These are phyloP conservation scores for Xylariaceae sp. DNA, from an alignment of 2,329 filamentous ascomycete species.

Conservation along the genomic window DNA sequence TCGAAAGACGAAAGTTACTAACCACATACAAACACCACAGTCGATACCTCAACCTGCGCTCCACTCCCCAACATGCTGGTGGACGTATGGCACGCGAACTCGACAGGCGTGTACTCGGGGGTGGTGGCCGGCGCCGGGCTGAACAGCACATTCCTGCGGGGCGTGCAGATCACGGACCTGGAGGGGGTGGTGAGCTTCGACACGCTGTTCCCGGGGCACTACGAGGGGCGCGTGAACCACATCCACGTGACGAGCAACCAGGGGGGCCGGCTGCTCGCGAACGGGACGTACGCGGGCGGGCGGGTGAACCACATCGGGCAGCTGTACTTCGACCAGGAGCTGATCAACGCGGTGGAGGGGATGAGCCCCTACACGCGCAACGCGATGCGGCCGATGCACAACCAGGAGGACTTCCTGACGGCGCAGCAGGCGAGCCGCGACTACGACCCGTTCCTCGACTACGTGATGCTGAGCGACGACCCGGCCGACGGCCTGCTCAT, in stretches of 20 bases:
- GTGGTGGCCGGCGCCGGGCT: conserved; percentile 43
- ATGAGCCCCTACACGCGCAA: conserved; percentile 53
- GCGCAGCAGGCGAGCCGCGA: conserved; percentile 44
- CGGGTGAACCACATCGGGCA: conserved; percentile 63
- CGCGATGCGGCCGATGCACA: conserved; percentile 50
- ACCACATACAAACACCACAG: conserved; percentile 2
- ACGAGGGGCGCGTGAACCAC: conserved; percentile 48
- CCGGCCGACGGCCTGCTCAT: conserved; percentile 55
- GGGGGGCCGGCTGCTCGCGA: conserved; percentile 46
- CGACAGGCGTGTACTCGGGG: conserved; percentile 50
- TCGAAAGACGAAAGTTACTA: background rate
- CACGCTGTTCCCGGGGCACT: conserved; percentile 53
- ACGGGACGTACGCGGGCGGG: conserved; percentile 56
- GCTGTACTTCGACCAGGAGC: conserved; percentile 64
- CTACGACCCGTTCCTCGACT: conserved; percentile 58
- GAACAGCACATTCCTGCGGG: conserved; percentile 51
- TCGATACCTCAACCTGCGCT: conserved; percentile 43
- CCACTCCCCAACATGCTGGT: conserved; percentile 41
- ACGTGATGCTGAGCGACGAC: conserved; percentile 60
- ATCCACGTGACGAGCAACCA: conserved; percentile 43
- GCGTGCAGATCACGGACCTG: conserved; percentile 48
- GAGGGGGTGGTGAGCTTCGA: conserved; percentile 51
- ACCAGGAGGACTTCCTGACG: conserved; percentile 56
- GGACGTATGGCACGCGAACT: conserved; percentile 48
- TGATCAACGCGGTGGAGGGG: conserved; percentile 56